These are phyloP conservation scores for Cryptosporidium felis DNA, from an alignment of 169 alveolate genomes.

Conservation along the genomic window DNA sequence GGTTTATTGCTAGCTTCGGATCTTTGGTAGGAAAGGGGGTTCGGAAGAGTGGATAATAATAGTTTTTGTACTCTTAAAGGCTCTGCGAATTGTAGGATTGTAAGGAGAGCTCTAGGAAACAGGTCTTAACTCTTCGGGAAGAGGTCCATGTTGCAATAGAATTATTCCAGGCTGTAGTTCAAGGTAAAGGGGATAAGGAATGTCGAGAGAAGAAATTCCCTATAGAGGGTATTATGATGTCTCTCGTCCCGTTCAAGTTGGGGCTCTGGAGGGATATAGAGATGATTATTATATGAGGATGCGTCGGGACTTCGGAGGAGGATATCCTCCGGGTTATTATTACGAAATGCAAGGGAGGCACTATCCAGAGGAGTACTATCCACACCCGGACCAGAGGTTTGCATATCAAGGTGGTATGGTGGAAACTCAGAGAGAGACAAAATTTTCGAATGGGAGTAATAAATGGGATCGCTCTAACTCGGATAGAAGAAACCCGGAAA, in stretches of 20 bases:
- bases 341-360: slow-evolving; percentile 16
- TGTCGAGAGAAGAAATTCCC: slow-evolving; percentile 53
- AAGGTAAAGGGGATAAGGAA: too few species aligned
- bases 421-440: slow-evolving; percentile 5
- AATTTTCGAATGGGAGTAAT: slow-evolving; percentile 52
- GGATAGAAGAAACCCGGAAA: not conserved
- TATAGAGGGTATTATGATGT: slow-evolving; percentile 31
- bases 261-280: slow-evolving; percentile 27
- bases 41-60: too few species aligned
- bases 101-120: too few species aligned
- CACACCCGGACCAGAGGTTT: not conserved
- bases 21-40: too few species aligned
- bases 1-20: too few species aligned
- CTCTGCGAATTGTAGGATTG: too few species aligned
- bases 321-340: not conserved
- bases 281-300: slow-evolving; percentile 8
- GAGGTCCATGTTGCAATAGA: too few species aligned
- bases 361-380: not conserved
- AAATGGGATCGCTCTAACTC: slow-evolving; percentile 54
- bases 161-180: too few species aligned
- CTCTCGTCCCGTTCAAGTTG: slow-evolving; percentile 2
- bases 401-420: not conserved
- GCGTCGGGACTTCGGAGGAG: slow-evolving; percentile 33
- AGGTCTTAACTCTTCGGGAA: too few species aligned
- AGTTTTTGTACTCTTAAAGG: too few species aligned